Evolutionary conservation across 352 stramenopile species (phyloP), one percentile per base, ranked within the genome.

Genomic region (Phytophthora lateralis): DNA sequence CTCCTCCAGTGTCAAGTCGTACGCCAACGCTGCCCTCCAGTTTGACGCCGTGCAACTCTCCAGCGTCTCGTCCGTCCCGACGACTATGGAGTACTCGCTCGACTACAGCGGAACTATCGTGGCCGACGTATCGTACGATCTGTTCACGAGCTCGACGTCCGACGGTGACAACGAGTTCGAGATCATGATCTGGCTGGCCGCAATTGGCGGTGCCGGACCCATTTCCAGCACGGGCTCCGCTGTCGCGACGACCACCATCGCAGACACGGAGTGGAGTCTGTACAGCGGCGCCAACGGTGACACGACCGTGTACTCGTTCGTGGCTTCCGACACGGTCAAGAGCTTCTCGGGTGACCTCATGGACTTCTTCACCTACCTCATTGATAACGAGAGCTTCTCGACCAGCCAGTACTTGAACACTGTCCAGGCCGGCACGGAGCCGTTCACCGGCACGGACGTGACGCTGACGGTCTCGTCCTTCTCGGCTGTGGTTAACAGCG

Each of bases 181-280:
- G 56, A 77, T 80, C 55, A 80, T 80, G 72, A 71, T 80, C 41
- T 78, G 69, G 72, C 55, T 77, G 37, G 69, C 65, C 18, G 65
- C 65, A 7, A 21, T 74, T 11, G 69, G 66, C 30, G 72, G 65
- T 17, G 71, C 71, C n/a, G 60, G 60, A 0, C 66, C 71, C 2
- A 76, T 79, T 37, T 74, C 71, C 3, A 74, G 51, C 35, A 80
- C 67, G 32, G 67, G 67, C 12, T 66, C 52, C 9, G 55, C 65
- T 10, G 45, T 78, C 15, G 53, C 55, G 9, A 72, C 56, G 14
- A 53, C 52, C 4, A 69, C 69, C 4, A 56, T 75, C 7, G 69
- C 47, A 5, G 45, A 51, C 17, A 42, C 43, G 14, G n/a, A 43
- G 11, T 78, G 60, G 24, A 59, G 55, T 24, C 30, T 78, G 52